These are phyloP conservation scores for Botryosphaeria agaves DNA, from an alignment of 2,329 filamentous ascomycete species.

Conservation along the genomic window DNA sequence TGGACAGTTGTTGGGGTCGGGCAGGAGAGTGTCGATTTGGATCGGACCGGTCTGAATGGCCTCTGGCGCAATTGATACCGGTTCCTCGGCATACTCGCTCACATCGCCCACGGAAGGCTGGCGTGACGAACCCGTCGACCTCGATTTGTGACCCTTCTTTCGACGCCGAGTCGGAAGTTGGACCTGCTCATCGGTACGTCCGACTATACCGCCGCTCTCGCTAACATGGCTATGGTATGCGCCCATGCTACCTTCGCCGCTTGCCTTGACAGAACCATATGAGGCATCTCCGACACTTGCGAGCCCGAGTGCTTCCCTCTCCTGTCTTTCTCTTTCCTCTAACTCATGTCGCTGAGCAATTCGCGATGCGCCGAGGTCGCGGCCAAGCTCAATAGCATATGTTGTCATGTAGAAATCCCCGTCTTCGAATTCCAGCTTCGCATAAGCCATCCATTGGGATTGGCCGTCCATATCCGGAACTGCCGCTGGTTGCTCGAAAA, in stretches of 20 bases:
- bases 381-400: conserved; percentile 52
- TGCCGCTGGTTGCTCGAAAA: too few species aligned
- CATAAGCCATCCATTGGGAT: conserved; percentile 39
- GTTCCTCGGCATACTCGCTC: conserved; percentile 17
- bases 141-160: conserved; percentile 22
- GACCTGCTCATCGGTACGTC: conserved; percentile 30
- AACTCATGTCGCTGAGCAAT: conserved; percentile 33
- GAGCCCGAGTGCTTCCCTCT: conserved; percentile 5
- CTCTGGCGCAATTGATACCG: neutral
- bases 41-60: conserved; percentile 12
- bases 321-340: conserved; percentile 22
- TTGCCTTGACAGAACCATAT: conserved; percentile 5
- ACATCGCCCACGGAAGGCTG: conserved; percentile 18
- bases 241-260: conserved; percentile 1
- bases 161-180: conserved; percentile 18
- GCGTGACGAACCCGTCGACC: conserved; percentile 34
- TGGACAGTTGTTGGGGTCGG: conserved; percentile 43
- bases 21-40: conserved; percentile 32
- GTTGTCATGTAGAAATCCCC: conserved; percentile 67
- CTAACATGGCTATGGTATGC: conserved; percentile 8
- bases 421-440: conserved; percentile 55
- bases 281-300: conserved; percentile 4
- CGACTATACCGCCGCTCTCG: conserved; percentile 11
- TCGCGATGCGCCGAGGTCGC: conserved; percentile 44
- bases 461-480: too few species aligned